Evolutionary conservation across 306 rosid species (phyloP), one percentile per base, ranked within the genome.

Genomic region (Arachis stenosperma): DNA sequence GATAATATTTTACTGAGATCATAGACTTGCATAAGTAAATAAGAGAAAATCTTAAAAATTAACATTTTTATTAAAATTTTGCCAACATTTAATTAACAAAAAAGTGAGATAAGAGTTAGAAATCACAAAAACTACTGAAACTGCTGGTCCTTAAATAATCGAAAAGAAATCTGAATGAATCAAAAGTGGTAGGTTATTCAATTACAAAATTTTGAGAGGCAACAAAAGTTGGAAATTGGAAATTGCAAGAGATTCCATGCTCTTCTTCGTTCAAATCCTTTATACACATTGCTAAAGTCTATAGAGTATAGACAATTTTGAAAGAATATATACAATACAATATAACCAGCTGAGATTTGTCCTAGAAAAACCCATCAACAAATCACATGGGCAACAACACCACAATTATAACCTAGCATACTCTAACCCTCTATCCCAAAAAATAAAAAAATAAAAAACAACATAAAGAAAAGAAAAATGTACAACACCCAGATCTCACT

Each of bases 311-410:
- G 29, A 74, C 72, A 79, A 61, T 41, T 69, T 61, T 48, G 11
- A 56, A 69, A 50, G 43, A 54, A 13, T 33, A 33, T 33, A 33
- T 33, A 33, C 7, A 62, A 29, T 40, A 75, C 59, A 80, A 60
- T 80, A 75, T 75, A 41, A 59, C 14, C 17, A 36, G 64, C 27
- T 65, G 77, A 75, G 84, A 81, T 75, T 51, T 75, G 70, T 57
- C 69, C 76, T 75, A 70, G 80, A 75, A 65, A 75, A 70, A 70
- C 77, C 14, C 77, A 81, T 75, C 84, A 75, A 48, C 70, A 69
- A 51, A 44, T 70, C 81, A 81, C 84, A 30, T 81, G 84, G 80
- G 13, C 71, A 39, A 40, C 41, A 75, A 61, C 73, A 69, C 69
- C 68, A 30, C 46, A 33, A 33, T 33, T 33, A 33, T 51, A 58